These are phyloP conservation scores for Pichia ethanolica DNA, from an alignment of 805 yeast species.

Conservation along the genomic window DNA sequence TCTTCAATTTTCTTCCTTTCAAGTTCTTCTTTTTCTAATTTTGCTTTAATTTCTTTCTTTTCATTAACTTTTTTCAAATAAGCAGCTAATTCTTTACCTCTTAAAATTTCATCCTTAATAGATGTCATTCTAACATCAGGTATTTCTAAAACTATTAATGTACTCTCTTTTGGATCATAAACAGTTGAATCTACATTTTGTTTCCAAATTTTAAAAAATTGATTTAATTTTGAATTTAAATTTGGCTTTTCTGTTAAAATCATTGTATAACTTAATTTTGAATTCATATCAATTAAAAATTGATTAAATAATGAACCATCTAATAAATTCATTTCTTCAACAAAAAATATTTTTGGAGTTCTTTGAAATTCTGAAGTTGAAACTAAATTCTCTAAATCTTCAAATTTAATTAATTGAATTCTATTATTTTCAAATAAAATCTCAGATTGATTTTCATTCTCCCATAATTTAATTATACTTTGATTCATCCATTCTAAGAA, in stretches of 20 bases:
- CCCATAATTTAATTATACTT: constrained; percentile 81
- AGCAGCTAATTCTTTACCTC: constrained; percentile 41
- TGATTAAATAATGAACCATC: constrained; percentile 56
- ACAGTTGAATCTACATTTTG: constrained; percentile 14
- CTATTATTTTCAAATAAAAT: constrained; percentile 67
- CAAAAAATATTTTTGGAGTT: constrained; percentile 71
- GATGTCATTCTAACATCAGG: constrained; percentile 27
- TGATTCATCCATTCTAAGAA: constrained; percentile 96
- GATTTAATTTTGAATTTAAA: background rate
- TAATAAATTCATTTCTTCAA: constrained; percentile 59
- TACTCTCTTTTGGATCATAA: constrained; percentile 46
- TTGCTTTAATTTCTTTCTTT: constrained; percentile 35
- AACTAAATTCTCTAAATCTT: constrained; percentile 44
- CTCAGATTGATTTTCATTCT: constrained; percentile 42
- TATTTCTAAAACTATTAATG: constrained; percentile 47
- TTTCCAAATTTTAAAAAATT: constrained; percentile 5
- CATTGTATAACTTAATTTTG: constrained; percentile 59
- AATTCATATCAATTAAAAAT: constrained; percentile 48
- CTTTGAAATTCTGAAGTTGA: background rate
- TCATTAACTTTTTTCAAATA: constrained; percentile 41
- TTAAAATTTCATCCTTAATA: constrained; percentile 41
- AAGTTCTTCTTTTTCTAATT: constrained; percentile 25
- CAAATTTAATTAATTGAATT: constrained; percentile 50
- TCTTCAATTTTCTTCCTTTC: constrained; percentile 22
- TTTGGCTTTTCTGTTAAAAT: constrained; percentile 65